A percentile compares a stretch with the other conserved stretches of the same genome.
Conservation (phyloP, 2,329 filamentous ascomycete species). For the Colletotrichum euphorbiae region DNA sequence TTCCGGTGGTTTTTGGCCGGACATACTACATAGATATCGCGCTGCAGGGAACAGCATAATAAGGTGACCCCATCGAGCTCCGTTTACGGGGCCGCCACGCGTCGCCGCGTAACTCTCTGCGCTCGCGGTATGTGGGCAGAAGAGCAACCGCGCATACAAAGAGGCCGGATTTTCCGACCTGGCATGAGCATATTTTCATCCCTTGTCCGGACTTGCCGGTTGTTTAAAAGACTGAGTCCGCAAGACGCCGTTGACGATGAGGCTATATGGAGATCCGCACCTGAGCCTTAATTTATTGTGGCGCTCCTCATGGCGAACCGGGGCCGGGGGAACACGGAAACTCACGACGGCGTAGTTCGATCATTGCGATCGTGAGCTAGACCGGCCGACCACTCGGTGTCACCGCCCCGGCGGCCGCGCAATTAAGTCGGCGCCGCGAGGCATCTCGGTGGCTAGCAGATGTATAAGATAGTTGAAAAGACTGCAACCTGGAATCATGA, state of each 20-base stretch:
- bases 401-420: slow-evolving; percentile 28
- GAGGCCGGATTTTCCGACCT: not conserved
- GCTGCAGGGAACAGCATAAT: slow-evolving; percentile 25
- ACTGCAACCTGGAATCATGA: too few relatives aligned
- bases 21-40: slow-evolving; percentile 3
- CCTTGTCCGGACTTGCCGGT: not conserved
- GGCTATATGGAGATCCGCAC: slow-evolving; percentile 10
- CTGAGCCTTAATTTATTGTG: slow-evolving; percentile 24
- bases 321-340: slow-evolving; percentile 15
- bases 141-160: slow-evolving; percentile 1
- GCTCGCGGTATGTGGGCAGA: slow-evolving; percentile 27
- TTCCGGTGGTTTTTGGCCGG: slow-evolving; percentile 22
- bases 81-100: slow-evolving; percentile 24
- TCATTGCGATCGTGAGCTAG: slow-evolving; percentile 19
- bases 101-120: too few relatives aligned
- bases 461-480: slow-evolving; percentile 19
- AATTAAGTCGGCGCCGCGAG: slow-evolving; percentile 19
- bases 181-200: not conserved
- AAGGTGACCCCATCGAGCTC: slow-evolving; percentile 10
- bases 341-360: slow-evolving; percentile 23
- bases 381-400: slow-evolving; percentile 18
- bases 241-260: not conserved
- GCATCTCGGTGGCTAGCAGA: slow-evolving; percentile 5
- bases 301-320: slow-evolving; percentile 1
- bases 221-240: not conserved